A percentile compares a stretch with the other conserved stretches of the same genome.
Conservation (phyloP, 768 basidiomycete genomes). For the Calocybe gangraenosa region DNA sequence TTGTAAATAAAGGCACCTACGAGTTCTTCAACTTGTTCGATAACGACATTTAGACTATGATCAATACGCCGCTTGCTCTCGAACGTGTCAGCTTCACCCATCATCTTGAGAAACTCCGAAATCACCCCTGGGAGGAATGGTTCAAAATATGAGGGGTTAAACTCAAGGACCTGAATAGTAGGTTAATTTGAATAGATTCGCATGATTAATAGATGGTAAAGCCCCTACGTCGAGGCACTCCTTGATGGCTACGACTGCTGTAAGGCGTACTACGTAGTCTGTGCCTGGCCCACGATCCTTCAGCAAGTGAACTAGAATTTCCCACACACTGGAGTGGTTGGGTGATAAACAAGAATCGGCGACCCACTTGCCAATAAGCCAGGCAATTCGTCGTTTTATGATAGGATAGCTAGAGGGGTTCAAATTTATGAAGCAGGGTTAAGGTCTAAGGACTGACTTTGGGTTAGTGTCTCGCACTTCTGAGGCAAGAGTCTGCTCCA, state of each 20-base stretch:
- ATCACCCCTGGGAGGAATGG: conserved; percentile 63
- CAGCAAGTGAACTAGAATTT: conserved; percentile 74
- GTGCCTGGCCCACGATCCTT: conserved; percentile 64
- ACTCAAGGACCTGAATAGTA: conserved; percentile 54
- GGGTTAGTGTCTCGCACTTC: conserved; percentile 61
- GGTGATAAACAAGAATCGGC: conserved; percentile 59
- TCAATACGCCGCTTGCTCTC: conserved; percentile 79
- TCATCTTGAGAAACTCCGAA: conserved; percentile 61
- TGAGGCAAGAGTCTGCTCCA: conserved; percentile 49
- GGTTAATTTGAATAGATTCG: conserved; percentile 7
- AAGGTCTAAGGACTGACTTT: conserved; percentile 36
- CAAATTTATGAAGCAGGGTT: background rate
- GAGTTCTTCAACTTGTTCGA: conserved; percentile 47
- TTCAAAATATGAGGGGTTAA: conserved; percentile 59
- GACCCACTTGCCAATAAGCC: conserved; percentile 91
- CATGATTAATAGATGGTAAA: background rate
- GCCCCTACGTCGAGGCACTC: conserved; percentile 80
- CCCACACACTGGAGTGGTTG: conserved; percentile 69
- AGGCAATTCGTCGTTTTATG: conserved; percentile 92
- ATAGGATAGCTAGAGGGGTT: conserved; percentile 66
- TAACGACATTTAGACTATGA: conserved; percentile 61
- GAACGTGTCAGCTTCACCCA: conserved; percentile 68
- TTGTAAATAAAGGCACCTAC: conserved; percentile 22
- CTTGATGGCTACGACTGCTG: conserved; percentile 72
- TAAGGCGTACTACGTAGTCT: conserved; percentile 83